Percentiles rank a stretch among this genome's conserved stretches.
Conservation (phyloP, 257 asterid genomes). For the Przewalskia tangutica region DNA sequence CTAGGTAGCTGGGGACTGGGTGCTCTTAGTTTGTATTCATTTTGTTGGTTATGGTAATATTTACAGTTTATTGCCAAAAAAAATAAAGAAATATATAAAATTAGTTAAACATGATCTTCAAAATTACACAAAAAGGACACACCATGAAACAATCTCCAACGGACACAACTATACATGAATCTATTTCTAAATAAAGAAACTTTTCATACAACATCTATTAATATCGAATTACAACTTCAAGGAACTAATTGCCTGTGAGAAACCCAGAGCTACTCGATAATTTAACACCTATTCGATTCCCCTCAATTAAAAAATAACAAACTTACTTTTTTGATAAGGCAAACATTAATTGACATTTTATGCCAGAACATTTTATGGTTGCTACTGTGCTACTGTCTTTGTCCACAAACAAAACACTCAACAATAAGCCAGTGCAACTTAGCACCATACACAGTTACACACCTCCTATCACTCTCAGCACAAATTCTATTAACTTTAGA, state of each 20-base stretch:
- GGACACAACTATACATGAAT: not conserved
- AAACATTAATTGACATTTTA: not conserved
- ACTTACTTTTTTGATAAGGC: not conserved
- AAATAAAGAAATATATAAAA: not conserved
- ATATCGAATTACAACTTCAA: not conserved
- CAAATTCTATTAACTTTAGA: not conserved
- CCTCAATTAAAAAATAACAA: not conserved
- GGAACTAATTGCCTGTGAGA: not conserved
- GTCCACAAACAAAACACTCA: not conserved
- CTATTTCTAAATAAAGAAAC: not conserved
- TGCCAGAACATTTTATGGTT: not conserved
- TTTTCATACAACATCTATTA: not conserved
- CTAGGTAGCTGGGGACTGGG: too few species aligned
- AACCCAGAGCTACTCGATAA: not conserved
- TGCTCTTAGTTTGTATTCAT: too few species aligned
- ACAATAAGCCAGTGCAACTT: not conserved
- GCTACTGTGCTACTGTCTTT: not conserved
- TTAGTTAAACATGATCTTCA: not conserved
- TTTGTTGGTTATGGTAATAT: not conserved
- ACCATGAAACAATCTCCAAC: not conserved
- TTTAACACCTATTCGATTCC: not conserved
- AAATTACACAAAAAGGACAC: not conserved
- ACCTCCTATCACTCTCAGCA: not conserved
- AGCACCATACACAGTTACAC: not conserved
- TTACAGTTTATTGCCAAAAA: not conserved